A percentile compares a stretch with the other conserved stretches of the same genome.
Conservation (phyloP, 768 basidiomycete species). For the Auricularia sp. region DNA sequence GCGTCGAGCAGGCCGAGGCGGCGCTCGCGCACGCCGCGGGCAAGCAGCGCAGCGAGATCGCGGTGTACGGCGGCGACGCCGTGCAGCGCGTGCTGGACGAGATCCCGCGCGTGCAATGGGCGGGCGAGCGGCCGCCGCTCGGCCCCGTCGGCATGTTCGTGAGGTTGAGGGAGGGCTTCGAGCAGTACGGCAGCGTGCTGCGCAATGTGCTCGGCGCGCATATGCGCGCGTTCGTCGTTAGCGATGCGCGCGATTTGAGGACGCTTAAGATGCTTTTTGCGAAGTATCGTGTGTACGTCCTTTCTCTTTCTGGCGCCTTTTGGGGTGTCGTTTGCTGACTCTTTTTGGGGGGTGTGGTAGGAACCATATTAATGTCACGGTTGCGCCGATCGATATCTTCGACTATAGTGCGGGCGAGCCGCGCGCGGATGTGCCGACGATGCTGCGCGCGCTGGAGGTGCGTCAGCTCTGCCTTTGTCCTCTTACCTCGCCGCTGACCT, state of each 20-base stretch:
- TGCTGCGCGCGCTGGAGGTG: conserved; percentile 76
- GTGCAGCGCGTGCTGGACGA: conserved; percentile 38
- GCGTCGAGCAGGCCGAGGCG: conserved; percentile 35
- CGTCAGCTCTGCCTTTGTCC: conserved; percentile 12
- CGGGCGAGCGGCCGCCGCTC: conserved; percentile 47
- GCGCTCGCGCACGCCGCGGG: not conserved
- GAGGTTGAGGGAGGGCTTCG: conserved; percentile 49
- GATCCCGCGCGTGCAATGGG: conserved; percentile 46
- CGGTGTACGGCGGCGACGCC: conserved; percentile 55
- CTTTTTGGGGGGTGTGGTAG: conserved; percentile 22
- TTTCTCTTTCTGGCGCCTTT: not conserved
- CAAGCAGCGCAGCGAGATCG: conserved; percentile 20
- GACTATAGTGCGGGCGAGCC: conserved; percentile 73
- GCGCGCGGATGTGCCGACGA: conserved; percentile 48
- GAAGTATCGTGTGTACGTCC: not conserved
- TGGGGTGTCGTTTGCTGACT: not conserved
- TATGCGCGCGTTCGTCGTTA: conserved; percentile 67
- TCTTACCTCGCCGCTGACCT: not conserved
- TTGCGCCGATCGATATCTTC: conserved; percentile 65
- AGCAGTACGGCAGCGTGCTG: conserved; percentile 54
- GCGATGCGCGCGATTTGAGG: conserved; percentile 51
- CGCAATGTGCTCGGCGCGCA: conserved; percentile 44
- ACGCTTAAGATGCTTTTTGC: conserved; percentile 43
- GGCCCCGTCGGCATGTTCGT: conserved; percentile 78
- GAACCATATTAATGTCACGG: conserved; percentile 40